Conservation (phyloP, 2,329 filamentous ascomycete genomes). For the Microdochium bolleyi region DNA sequence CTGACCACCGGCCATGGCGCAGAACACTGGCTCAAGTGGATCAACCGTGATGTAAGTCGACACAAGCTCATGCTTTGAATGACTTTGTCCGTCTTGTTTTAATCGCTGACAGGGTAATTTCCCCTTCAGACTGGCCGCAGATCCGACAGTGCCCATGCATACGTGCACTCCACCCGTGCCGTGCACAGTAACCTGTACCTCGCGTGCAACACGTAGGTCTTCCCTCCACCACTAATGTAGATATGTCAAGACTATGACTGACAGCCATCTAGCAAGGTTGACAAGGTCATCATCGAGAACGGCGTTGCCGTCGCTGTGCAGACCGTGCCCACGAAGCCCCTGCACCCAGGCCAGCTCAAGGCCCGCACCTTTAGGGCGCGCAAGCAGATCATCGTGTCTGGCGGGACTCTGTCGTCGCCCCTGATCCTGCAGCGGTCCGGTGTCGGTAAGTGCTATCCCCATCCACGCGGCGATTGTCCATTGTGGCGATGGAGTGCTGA, state of each 20-base stretch:
- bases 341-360: slow-evolving; percentile 45
- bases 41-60: slow-evolving; percentile 52
- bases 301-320: slow-evolving; percentile 64
- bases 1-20: slow-evolving; percentile 61
- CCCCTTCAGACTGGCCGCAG: slow-evolving; percentile 52
- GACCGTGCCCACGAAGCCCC: slow-evolving; percentile 62
- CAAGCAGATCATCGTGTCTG: slow-evolving; percentile 67
- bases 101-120: background rate
- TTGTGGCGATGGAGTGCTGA: background rate
- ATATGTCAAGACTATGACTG: background rate
- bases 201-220: slow-evolving; percentile 59
- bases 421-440: slow-evolving; percentile 70
- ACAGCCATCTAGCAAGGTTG: slow-evolving; percentile 31
- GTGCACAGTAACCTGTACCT: slow-evolving; percentile 65
- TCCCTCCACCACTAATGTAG: background rate
- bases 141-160: slow-evolving; percentile 70
- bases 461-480: background rate
- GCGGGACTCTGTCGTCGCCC: slow-evolving; percentile 66
- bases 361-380: slow-evolving; percentile 53
- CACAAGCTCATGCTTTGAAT: background rate
- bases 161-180: slow-evolving; percentile 67
- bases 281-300: slow-evolving; percentile 68
- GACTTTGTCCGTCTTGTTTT: too few species aligned
- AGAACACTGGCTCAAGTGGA: slow-evolving; percentile 83
- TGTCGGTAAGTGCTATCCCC: slow-evolving; percentile 35